phyloP scores from a whole-genome alignment of 1,284 basidiomycete genomes.

The Cryptococcus jaspeensis region DNA sequence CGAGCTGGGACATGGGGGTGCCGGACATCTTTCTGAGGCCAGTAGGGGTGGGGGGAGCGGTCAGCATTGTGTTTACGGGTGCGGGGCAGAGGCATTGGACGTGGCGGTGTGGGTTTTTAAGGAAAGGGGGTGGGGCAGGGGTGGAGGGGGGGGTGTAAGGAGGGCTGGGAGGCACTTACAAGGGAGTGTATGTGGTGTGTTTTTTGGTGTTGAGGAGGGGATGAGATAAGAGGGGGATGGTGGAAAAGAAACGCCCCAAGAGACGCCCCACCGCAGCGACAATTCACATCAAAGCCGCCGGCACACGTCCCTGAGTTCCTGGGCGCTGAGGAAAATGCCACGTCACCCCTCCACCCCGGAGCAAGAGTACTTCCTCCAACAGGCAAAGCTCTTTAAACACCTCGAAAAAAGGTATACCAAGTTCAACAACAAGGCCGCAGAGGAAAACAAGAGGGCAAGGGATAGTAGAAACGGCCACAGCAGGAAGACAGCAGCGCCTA shows the following conservation, averaged over 20 bases:
- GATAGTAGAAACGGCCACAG: conserved; percentile 5
- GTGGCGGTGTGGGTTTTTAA: neutral
- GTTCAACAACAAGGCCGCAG: conserved; percentile 22
- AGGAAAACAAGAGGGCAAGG: conserved; percentile 12
- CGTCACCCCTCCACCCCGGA: conserved; percentile 10
- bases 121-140: neutral
- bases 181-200: conserved; percentile 1
- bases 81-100: neutral
- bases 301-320: too few species aligned
- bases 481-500: neutral
- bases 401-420: conserved; percentile 32
- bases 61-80: neutral
- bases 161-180: conserved; percentile 2
- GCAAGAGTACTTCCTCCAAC: conserved; percentile 30
- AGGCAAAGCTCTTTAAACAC: conserved; percentile 33
- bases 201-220: conserved; percentile 2
- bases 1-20: conserved; percentile 65
- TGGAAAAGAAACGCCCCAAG: conserved; percentile 1
- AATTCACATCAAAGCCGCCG: neutral
- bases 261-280: neutral
- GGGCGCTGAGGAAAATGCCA: conserved; percentile 11
- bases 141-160: conserved; percentile 5
- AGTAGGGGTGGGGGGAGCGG: neutral
- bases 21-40: conserved; percentile 12
- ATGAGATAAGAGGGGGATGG: conserved; percentile 10